phyloP scores from a whole-genome alignment of 1,284 basidiomycete genomes.

The Rhizoctonia solani region DNA sequence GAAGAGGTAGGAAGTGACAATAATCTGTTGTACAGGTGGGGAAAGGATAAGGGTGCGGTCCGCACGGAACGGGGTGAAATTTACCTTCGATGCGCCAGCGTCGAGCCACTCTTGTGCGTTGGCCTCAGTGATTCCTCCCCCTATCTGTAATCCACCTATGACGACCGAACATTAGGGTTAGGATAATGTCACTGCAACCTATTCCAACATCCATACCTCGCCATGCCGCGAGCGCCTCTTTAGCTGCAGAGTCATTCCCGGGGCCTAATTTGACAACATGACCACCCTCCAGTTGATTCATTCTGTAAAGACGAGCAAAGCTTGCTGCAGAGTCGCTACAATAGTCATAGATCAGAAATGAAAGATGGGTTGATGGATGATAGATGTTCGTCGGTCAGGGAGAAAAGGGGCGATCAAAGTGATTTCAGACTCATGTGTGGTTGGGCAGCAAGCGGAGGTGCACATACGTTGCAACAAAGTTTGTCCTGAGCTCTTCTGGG shows the following conservation, averaged over 20 bases:
- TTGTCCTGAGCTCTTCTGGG: slow-evolving; percentile 75
- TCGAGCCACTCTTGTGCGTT: slow-evolving; percentile 89
- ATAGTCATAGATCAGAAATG: slow-evolving; percentile 7
- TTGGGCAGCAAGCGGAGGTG: not conserved
- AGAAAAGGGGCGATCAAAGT: not conserved
- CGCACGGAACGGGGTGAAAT: not conserved
- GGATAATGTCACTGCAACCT: not conserved
- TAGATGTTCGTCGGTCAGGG: not conserved
- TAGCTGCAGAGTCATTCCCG: slow-evolving; percentile 85
- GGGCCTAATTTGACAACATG: slow-evolving; percentile 97
- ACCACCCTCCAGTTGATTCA: slow-evolving; percentile 75
- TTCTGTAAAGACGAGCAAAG: slow-evolving; percentile 80
- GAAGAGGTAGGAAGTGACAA: slow-evolving; percentile 96
- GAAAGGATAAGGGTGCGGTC: slow-evolving; percentile 17
- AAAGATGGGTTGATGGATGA: not conserved
- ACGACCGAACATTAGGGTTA: not conserved
- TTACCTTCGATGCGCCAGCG: slow-evolving; percentile 89
- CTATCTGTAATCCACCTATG: slow-evolving; percentile 81
- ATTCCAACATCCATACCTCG: slow-evolving; percentile 54
- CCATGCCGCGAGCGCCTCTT: slow-evolving; percentile 83
- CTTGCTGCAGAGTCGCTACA: slow-evolving; percentile 76
- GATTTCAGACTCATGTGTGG: not conserved
- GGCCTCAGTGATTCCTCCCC: slow-evolving; percentile 84
- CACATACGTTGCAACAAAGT: slow-evolving; percentile 86
- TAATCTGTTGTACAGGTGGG: slow-evolving; percentile 62